Conservation (phyloP, 306 rosid species). For the Arachis hypogaea region DNA sequence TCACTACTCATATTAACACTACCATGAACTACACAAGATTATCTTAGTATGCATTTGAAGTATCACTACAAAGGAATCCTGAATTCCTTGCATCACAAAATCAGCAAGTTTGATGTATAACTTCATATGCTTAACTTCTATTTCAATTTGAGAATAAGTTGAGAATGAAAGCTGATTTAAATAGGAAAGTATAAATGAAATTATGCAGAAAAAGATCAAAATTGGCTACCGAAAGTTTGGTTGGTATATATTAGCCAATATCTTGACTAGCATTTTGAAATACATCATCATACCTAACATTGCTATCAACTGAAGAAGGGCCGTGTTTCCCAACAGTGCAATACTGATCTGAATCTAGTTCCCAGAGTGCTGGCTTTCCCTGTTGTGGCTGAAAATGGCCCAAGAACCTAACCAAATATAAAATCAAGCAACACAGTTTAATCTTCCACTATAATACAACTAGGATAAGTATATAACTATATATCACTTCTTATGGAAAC, state of each 20-base stretch:
- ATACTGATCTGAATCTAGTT: slow-evolving; percentile 84
- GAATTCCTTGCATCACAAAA: slow-evolving; percentile 30
- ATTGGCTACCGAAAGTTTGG: background rate
- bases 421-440: slow-evolving; percentile 20
- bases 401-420: slow-evolving; percentile 67
- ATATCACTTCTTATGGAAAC: background rate
- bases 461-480: background rate
- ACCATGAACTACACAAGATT: slow-evolving; percentile 5
- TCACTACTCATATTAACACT: background rate
- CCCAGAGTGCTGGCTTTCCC: slow-evolving; percentile 90
- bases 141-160: slow-evolving; percentile 29
- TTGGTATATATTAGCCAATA: background rate
- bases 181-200: slow-evolving; percentile 6
- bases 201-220: background rate
- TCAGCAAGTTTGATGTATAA: slow-evolving; percentile 8
- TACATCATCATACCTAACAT: slow-evolving; percentile 56
- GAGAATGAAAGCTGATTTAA: background rate
- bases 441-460: slow-evolving; percentile 26
- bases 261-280: slow-evolving; percentile 19
- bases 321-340: slow-evolving; percentile 52
- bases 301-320: slow-evolving; percentile 47
- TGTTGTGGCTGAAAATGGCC: slow-evolving; percentile 88
- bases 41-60: slow-evolving; percentile 12
- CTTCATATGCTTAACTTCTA: slow-evolving; percentile 10
- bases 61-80: background rate